Evolutionary conservation across 768 basidiomycete genomes (phyloP).

Genomic region (Russula emetica): DNA sequence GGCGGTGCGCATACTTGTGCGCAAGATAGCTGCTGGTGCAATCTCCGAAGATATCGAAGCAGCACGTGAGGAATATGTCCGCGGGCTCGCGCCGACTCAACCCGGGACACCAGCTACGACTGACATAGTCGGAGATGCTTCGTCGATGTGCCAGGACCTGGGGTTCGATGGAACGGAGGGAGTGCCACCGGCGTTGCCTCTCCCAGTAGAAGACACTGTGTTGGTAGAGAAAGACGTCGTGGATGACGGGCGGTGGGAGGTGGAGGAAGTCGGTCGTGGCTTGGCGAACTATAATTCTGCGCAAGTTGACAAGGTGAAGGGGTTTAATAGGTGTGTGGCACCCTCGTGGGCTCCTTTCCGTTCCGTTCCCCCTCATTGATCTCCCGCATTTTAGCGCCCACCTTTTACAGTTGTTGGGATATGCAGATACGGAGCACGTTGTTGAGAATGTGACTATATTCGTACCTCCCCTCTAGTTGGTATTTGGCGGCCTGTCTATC

Average conservation of each 20-base stretch:
- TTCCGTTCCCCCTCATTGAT: conserved; percentile 23
- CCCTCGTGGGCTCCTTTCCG: background rate
- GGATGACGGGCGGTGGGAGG: conserved; percentile 54
- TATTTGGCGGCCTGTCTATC: no score
- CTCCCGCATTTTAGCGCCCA: conserved; percentile 53
- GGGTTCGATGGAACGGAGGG: conserved; percentile 28
- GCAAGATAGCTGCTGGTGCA: conserved; percentile 33
- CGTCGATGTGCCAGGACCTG: background rate
- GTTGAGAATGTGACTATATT: conserved; percentile 91
- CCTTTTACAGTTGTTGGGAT: conserved; percentile 77
- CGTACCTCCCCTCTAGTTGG: no score
- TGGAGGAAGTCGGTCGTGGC: conserved; percentile 89
- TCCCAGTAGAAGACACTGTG: conserved; percentile 31
- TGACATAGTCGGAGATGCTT: conserved; percentile 36
- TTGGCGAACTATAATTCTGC: conserved; percentile 94
- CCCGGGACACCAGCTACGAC: conserved; percentile 53
- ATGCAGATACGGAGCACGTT: conserved; percentile 95
- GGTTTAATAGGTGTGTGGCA: conserved; percentile 71
- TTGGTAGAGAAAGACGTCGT: conserved; percentile 31
- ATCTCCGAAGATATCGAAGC: conserved; percentile 28
- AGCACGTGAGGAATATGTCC: conserved; percentile 34
- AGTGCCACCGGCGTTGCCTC: conserved; percentile 28
- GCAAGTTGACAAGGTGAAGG: conserved; percentile 84
- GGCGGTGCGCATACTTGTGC: conserved; percentile 79
- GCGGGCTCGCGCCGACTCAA: conserved; percentile 44